Conservation (phyloP, 306 rosid genomes). For the Sicyos baderoa region DNA sequence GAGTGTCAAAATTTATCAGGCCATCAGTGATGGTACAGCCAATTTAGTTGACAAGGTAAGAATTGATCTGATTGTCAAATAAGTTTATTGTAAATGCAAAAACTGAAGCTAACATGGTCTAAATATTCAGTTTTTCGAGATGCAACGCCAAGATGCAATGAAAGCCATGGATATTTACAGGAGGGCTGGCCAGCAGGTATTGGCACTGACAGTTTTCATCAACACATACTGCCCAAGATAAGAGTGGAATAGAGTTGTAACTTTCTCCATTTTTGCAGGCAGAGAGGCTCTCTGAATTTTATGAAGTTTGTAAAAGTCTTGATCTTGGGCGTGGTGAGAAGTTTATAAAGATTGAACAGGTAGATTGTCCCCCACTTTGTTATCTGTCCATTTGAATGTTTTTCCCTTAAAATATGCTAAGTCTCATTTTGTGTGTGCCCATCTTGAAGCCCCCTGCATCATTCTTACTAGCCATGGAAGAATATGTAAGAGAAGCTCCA, state of each 20-base stretch:
- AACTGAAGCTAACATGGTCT: slow-evolving; percentile 25
- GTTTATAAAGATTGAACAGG: slow-evolving; percentile 94
- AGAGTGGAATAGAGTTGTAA: neutral
- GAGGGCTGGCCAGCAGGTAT: slow-evolving; percentile 95
- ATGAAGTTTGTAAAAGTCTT: slow-evolving; percentile 81
- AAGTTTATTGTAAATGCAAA: slow-evolving; percentile 24
- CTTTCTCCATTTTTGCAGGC: slow-evolving; percentile 46
- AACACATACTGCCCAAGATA: neutral
- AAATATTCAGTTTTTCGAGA: slow-evolving; percentile 83
- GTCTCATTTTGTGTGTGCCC: slow-evolving; percentile 25
- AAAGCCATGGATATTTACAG: slow-evolving; percentile 82
- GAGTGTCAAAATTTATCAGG: slow-evolving; percentile 87
- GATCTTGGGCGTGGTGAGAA: slow-evolving; percentile 89
- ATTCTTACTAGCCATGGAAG: slow-evolving; percentile 98
- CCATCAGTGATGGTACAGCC: slow-evolving; percentile 91
- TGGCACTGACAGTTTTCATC: slow-evolving; percentile 7
- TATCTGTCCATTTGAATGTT: neutral
- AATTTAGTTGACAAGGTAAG: slow-evolving; percentile 96
- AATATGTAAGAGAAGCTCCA: slow-evolving; percentile 88
- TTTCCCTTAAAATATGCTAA: neutral
- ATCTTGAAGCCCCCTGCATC: slow-evolving; percentile 79
- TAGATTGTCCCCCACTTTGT: slow-evolving; percentile 25
- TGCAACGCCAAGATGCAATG: slow-evolving; percentile 81
- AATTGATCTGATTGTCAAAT: slow-evolving; percentile 25
- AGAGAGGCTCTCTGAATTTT: slow-evolving; percentile 85